phyloP scores from a whole-genome alignment of 129 eudicot species.

The Centaurea solstitialis region DNA sequence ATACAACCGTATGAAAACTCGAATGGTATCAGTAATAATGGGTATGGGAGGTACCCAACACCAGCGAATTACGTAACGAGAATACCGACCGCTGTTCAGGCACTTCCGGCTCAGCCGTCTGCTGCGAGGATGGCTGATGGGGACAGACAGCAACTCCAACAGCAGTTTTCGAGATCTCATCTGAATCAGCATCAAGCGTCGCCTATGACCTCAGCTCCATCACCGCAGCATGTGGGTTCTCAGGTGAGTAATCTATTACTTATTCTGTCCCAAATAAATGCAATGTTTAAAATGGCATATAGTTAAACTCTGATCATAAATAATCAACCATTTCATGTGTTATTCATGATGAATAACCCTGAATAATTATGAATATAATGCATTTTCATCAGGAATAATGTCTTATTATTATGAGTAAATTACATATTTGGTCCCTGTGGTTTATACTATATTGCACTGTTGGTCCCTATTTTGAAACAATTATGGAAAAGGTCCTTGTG shows the following conservation, averaged over 20 bases:
- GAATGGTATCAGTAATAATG: conserved; percentile 34
- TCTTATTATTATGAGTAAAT: too few species aligned
- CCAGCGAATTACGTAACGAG: conserved; percentile 33
- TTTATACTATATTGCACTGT: too few species aligned
- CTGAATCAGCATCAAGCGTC: conserved; percentile 33
- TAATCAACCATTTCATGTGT: background rate
- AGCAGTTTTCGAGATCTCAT: conserved; percentile 31
- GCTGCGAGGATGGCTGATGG: conserved; percentile 24
- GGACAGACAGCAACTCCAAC: conserved; percentile 35
- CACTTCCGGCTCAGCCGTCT: conserved; percentile 56
- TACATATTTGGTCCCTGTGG: too few species aligned
- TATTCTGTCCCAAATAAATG: background rate
- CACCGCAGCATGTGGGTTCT: conserved; percentile 29
- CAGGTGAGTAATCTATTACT: conserved; percentile 35
- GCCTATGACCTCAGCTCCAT: conserved; percentile 31
- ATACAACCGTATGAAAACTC: conserved; percentile 44
- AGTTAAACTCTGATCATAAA: background rate
- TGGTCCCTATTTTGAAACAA: too few species aligned
- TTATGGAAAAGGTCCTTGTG: too few species aligned
- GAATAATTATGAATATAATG: background rate
- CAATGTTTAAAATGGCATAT: background rate
- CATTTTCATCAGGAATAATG: background rate
- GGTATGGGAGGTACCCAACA: conserved; percentile 45
- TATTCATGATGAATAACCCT: background rate
- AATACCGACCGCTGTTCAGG: conserved; percentile 55